Evolutionary conservation across 2,329 filamentous ascomycete species (phyloP).

Genomic region (Biscogniauxia sp.): DNA sequence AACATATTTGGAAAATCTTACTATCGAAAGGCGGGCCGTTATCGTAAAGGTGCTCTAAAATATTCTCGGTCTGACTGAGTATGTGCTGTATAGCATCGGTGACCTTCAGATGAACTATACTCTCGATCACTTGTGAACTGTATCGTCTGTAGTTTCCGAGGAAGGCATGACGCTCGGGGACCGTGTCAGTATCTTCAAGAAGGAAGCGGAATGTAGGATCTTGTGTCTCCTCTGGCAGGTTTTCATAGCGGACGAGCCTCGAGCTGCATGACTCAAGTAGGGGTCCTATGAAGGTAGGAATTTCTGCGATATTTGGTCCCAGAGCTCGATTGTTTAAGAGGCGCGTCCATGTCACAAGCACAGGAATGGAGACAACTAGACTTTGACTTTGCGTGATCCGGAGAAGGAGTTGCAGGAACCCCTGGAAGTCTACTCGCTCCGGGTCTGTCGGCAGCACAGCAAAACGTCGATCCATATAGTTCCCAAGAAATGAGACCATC

Average conservation of each 20-base stretch:
- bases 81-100: conserved; percentile 87
- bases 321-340: conserved; percentile 72
- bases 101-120: conserved; percentile 76
- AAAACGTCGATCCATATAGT: conserved; percentile 78
- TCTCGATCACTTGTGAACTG: conserved; percentile 82
- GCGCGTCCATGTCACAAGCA: conserved; percentile 85
- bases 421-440: conserved; percentile 62
- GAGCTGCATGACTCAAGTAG: conserved; percentile 81
- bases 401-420: conserved; percentile 77
- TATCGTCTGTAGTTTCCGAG: conserved; percentile 93
- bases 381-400: conserved; percentile 80
- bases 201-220: conserved; percentile 80
- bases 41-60: conserved; percentile 74
- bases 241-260: conserved; percentile 84
- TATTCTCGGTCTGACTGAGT: conserved; percentile 71
- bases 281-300: conserved; percentile 64
- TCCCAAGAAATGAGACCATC: conserved; percentile 82
- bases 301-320: conserved; percentile 59
- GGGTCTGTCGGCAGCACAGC: conserved; percentile 56
- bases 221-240: conserved; percentile 75
- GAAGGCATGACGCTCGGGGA: conserved; percentile 92
- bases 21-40: conserved; percentile 65
- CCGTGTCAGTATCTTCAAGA: conserved; percentile 89
- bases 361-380: conserved; percentile 88
- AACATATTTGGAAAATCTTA: conserved; percentile 35